phyloP scores from a whole-genome alignment of 805 yeast species.

The Teunomyces barrocoloradensis region DNA sequence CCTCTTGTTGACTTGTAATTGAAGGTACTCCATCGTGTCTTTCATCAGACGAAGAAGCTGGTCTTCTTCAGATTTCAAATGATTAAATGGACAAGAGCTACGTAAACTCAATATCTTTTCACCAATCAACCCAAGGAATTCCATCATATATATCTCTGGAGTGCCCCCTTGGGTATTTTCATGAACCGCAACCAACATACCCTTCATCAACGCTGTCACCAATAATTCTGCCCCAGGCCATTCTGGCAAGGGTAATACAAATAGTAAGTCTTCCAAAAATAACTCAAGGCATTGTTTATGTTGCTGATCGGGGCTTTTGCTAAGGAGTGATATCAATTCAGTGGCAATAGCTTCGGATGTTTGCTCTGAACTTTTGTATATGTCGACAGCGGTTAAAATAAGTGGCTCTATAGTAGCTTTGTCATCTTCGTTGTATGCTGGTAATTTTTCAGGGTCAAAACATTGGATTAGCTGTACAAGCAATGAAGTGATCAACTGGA shows the following conservation, averaged over 20 bases:
- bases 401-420: background rate
- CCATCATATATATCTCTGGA: slow-evolving; percentile 53
- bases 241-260: slow-evolving; percentile 51
- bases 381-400: background rate
- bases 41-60: slow-evolving; percentile 7
- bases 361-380: slow-evolving; percentile 7
- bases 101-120: slow-evolving; percentile 40
- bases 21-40: slow-evolving; percentile 14
- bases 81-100: slow-evolving; percentile 15
- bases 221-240: slow-evolving; percentile 61
- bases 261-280: slow-evolving; percentile 55
- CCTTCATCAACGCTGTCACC: slow-evolving; percentile 43
- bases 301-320: slow-evolving; percentile 24
- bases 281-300: slow-evolving; percentile 46
- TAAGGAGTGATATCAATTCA: slow-evolving; percentile 14
- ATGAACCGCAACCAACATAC: slow-evolving; percentile 39
- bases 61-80: slow-evolving; percentile 7
- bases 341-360: slow-evolving; percentile 28
- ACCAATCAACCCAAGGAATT: slow-evolving; percentile 61
- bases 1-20: slow-evolving; percentile 11
- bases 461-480: slow-evolving; percentile 43
- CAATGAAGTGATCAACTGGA: slow-evolving; percentile 49
- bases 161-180: slow-evolving; percentile 29
- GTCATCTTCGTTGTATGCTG: background rate
- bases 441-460: slow-evolving; percentile 17